Conservation (phyloP, 805 yeast genomes). For the Barnettozyma sucrosica region DNA sequence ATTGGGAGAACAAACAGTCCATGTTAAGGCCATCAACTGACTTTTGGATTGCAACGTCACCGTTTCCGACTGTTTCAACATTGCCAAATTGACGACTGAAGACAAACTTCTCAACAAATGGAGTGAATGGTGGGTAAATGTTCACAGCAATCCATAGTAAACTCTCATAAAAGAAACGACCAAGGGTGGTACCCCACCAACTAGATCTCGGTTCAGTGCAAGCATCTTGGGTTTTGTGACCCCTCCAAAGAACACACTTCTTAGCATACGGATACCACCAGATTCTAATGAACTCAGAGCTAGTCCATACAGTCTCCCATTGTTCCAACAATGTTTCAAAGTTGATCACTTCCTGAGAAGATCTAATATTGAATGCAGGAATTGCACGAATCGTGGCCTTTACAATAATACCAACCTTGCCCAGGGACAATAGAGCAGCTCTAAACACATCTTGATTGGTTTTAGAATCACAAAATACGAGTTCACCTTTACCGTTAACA, state of each 20-base stretch:
- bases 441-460: constrained; percentile 67
- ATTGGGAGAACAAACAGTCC: constrained; percentile 94
- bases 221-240: constrained; percentile 64
- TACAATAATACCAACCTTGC: constrained; percentile 86
- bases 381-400: constrained; percentile 80
- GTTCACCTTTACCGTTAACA: constrained; percentile 70
- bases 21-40: constrained; percentile 86
- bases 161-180: constrained; percentile 74
- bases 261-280: constrained; percentile 98
- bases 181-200: constrained; percentile 81
- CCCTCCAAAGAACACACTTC: constrained; percentile 88
- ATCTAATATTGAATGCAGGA: constrained; percentile 75
- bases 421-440: constrained; percentile 81
- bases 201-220: constrained; percentile 60
- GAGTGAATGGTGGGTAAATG: constrained; percentile 70
- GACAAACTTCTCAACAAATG: constrained; percentile 77
- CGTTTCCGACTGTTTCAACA: constrained; percentile 56
- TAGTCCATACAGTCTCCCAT: constrained; percentile 81
- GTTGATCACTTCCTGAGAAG: constrained; percentile 74
- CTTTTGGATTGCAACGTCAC: constrained; percentile 63
- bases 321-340: constrained; percentile 65
- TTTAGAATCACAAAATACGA: constrained; percentile 40
- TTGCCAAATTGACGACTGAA: constrained; percentile 80
- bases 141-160: constrained; percentile 76
- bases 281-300: constrained; percentile 83